phyloP scores from a whole-genome alignment of 352 stramenopile genomes.

The Pythium sukuiense region DNA sequence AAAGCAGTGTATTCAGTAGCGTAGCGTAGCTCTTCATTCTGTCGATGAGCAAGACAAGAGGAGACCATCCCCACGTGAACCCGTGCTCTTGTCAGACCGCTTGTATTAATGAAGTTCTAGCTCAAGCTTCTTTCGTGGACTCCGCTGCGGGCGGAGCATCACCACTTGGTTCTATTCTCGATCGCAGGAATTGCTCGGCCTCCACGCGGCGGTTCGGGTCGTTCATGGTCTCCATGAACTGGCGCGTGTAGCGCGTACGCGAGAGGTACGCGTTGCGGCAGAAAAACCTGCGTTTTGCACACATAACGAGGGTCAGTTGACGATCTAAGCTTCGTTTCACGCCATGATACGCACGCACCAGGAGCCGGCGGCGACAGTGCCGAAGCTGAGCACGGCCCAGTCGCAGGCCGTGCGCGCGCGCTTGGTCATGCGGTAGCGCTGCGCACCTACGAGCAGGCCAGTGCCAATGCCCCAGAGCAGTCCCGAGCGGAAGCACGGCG shows the following conservation, averaged over 20 bases:
- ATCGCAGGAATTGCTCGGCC: slow-evolving; percentile 75
- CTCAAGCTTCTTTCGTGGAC: background rate
- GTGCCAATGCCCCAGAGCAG: slow-evolving; percentile 79
- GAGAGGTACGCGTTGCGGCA: slow-evolving; percentile 56
- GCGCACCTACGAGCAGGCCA: slow-evolving; percentile 53
- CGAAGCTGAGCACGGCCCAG: slow-evolving; percentile 65
- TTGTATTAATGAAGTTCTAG: background rate
- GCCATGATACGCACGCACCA: slow-evolving; percentile 34
- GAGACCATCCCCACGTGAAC: background rate
- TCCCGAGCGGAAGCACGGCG: slow-evolving; percentile 75
- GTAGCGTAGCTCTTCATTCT: background rate
- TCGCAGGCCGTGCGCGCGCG: slow-evolving; percentile 62
- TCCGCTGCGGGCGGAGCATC: background rate
- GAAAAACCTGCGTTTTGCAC: slow-evolving; percentile 41
- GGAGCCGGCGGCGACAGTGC: slow-evolving; percentile 44
- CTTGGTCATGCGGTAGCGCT: slow-evolving; percentile 69
- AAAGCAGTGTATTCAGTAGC: slow-evolving; percentile 3
- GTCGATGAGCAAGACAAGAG: background rate
- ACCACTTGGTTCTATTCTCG: slow-evolving; percentile 45
- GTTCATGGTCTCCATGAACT: slow-evolving; percentile 88
- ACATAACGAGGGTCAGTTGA: background rate
- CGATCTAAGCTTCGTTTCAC: background rate
- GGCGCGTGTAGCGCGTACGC: slow-evolving; percentile 55
- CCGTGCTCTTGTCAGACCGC: background rate
- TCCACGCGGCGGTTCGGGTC: slow-evolving; percentile 68